Base-by-base conservation (phyloP, 306 rosid genomes). In the Ormosia emarginata region DNA sequence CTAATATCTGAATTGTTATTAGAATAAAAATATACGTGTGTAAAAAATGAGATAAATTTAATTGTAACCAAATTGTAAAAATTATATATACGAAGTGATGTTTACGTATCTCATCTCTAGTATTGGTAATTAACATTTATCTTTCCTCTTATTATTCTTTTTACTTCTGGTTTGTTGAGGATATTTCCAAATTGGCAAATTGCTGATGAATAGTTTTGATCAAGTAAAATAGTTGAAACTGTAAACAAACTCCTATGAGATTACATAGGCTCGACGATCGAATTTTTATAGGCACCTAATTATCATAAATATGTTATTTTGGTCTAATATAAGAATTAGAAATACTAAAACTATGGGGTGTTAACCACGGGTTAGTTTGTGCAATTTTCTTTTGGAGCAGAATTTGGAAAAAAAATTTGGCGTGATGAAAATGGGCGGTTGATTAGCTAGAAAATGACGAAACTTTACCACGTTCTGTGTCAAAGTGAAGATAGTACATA, bases 401-500 rank as follows among this genome's bases (percentile, higher is more conserved):
- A 62, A 33, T 10, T 61, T 32, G 0, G n/a, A n/a, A n/a, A n/a
- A n/a, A n/a, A n/a, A n/a, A n/a, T n/a, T 14, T 10, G 0, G 36
- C 2, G 1, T 4, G 7, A 6, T 7, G 11, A 29, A 11, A 68
- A 47, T 71, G 15, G 58, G 57, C 30, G 49, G 8, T 34, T 37
- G 76, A 39, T 52, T 65, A 50, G 67, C 11, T 52, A 57, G 53
- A 64, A 68, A 74, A 44, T 53, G 50, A 61, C 2, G 15, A 29
- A 52, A 34, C 17, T 7, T 33, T 62, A 84, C 8, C 84, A 85
- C 86, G 82, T 76, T 59, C 50, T 41, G 81, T 79, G 78, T 44
- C 7, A 17, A 75, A 43, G 24, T 69, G 61, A 53, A 81, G 69
- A 53, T 37, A 71, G 75, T 77, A 75, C 62, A 55, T 4, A 65